Percentiles rank a stretch among this genome's conserved stretches.
These are phyloP conservation scores for Microcyclospora tardicrescens DNA, from an alignment of 2,329 filamentous ascomycete species.

Conservation along the genomic window DNA sequence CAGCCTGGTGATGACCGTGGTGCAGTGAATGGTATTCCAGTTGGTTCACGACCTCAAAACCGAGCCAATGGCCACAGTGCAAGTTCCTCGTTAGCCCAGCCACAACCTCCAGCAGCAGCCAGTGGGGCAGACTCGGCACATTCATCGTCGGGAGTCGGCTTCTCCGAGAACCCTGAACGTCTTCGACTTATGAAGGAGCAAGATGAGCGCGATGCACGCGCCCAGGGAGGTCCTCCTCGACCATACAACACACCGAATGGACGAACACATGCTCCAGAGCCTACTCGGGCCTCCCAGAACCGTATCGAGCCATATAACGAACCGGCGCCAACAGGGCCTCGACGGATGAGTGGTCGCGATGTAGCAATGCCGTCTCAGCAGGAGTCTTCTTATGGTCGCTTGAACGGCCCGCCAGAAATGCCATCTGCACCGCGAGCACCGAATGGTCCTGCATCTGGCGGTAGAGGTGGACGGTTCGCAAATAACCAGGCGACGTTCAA, in stretches of 20 bases:
- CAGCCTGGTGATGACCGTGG: not conserved
- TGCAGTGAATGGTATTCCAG: not conserved
- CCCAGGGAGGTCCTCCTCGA: slow-evolving; percentile 10
- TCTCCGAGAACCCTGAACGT: slow-evolving; percentile 2
- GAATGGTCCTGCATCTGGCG: slow-evolving; percentile 20
- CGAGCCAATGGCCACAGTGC: not conserved
- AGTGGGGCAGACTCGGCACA: not conserved
- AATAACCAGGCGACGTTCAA: not conserved
- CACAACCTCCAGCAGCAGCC: not conserved
- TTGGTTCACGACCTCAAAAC: not conserved
- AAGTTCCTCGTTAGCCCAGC: not conserved
- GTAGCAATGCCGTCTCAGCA: slow-evolving; percentile 27
- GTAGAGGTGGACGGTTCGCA: slow-evolving; percentile 23
- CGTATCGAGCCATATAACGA: slow-evolving; percentile 22
- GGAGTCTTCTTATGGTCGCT: slow-evolving; percentile 31
- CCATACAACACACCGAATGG: slow-evolving; percentile 17
- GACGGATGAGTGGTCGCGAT: slow-evolving; percentile 35
- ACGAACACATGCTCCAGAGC: slow-evolving; percentile 20
- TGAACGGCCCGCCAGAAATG: slow-evolving; percentile 36
- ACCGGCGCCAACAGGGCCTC: slow-evolving; percentile 42
- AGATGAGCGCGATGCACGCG: slow-evolving; percentile 1
- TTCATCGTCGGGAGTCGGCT: not conserved
- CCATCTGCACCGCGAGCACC: slow-evolving; percentile 39
- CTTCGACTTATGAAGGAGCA: slow-evolving; percentile 2
- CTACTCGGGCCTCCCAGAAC: slow-evolving; percentile 10